A percentile compares a stretch with the other conserved stretches of the same genome.
Conservation (phyloP, 106 monocot species). For the Dendrobium chrysotoxum region DNA sequence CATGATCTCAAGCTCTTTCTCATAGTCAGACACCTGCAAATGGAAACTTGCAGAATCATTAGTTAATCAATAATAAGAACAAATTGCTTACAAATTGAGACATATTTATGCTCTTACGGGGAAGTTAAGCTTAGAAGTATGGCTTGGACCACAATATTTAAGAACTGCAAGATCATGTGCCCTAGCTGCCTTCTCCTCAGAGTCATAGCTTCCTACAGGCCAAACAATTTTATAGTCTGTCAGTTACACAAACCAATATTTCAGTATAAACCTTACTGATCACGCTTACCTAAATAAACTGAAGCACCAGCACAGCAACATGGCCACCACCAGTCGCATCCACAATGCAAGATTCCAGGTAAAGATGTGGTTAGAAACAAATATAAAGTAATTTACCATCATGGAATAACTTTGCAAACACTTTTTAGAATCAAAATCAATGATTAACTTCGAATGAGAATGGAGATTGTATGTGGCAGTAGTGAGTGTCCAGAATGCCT, state of each 20-base stretch:
- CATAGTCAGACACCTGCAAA: slow-evolving; percentile 43
- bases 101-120: slow-evolving; percentile 19
- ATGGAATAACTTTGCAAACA: too few relatives aligned
- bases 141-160: slow-evolving; percentile 46
- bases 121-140: slow-evolving; percentile 48
- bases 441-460: too few relatives aligned
- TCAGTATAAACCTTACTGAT: neutral
- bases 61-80: neutral
- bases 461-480: too few relatives aligned
- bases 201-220: slow-evolving; percentile 45
- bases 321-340: neutral
- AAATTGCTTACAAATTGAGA: neutral
- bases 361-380: too few relatives aligned
- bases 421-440: too few relatives aligned
- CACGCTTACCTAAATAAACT: slow-evolving; percentile 60
- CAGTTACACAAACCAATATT: too few relatives aligned
- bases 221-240: too few relatives aligned
- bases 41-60: neutral
- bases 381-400: too few relatives aligned
- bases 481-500: too few relatives aligned
- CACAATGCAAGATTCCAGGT: too few relatives aligned
- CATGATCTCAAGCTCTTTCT: slow-evolving; percentile 49
- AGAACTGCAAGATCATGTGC: slow-evolving; percentile 65
- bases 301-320: slow-evolving; percentile 19
- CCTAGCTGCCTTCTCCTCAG: slow-evolving; percentile 57